These are phyloP conservation scores for Lichtheimia corymbifera DNA, from an alignment of 371 early-diverging fungal species.

Conservation along the genomic window DNA sequence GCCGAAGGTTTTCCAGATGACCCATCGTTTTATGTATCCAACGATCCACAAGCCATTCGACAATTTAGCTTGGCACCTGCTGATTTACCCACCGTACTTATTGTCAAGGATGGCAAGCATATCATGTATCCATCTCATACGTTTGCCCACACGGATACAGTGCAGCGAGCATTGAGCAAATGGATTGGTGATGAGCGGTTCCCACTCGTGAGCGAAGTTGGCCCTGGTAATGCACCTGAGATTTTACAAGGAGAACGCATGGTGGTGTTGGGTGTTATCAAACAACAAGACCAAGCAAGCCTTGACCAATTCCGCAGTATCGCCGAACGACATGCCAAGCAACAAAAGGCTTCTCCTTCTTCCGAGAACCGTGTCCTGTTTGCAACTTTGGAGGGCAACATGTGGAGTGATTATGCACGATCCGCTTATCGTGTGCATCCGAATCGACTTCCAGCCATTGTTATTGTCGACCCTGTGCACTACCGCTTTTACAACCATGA, in stretches of 20 bases:
- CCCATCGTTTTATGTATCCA: constrained; percentile 32
- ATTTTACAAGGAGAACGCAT: constrained; percentile 32
- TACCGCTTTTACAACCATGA: constrained; percentile 16
- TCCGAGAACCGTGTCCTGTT: constrained; percentile 20
- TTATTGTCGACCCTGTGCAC: constrained; percentile 24
- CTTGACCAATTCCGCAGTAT: constrained; percentile 24
- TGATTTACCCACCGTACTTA: constrained; percentile 32
- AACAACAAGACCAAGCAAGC: constrained; percentile 15
- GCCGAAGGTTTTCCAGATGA: constrained; percentile 23
- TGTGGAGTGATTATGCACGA: constrained; percentile 24
- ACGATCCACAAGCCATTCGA: constrained; percentile 26
- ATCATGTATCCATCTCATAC: constrained; percentile 25
- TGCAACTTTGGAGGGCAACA: constrained; percentile 20
- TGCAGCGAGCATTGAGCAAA: constrained; percentile 17
- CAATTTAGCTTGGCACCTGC: constrained; percentile 22
- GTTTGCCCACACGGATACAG: constrained; percentile 26
- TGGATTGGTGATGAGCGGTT: constrained; percentile 46
- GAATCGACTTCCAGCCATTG: constrained; percentile 18
- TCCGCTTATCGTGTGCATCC: constrained; percentile 18
- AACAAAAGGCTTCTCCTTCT: constrained; percentile 9
- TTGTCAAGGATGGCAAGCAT: constrained; percentile 36
- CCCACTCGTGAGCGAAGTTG: constrained; percentile 35
- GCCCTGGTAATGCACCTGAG: constrained; percentile 30
- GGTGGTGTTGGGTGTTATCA: constrained; percentile 31
- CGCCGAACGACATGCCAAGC: constrained; percentile 8